Evolutionary conservation across 805 yeast species (phyloP).

Genomic region (Naumovozyma baii): DNA sequence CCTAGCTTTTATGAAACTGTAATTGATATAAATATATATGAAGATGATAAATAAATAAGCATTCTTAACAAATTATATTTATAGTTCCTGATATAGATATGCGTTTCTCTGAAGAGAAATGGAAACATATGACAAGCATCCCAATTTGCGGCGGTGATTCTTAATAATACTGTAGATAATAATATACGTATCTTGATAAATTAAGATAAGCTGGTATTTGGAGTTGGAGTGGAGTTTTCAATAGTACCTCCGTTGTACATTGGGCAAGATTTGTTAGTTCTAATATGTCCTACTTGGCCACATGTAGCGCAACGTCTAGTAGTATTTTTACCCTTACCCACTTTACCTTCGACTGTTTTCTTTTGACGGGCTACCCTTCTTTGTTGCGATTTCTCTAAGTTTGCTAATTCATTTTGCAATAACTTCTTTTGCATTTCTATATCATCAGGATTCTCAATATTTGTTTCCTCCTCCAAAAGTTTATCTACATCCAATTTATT

Average conservation of each 20-base stretch:
- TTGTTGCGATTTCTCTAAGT: constrained; percentile 67
- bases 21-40: too few species aligned
- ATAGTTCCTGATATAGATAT: too few species aligned
- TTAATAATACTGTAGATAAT: too few species aligned
- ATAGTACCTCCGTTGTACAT: constrained; percentile 46
- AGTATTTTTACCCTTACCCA: constrained; percentile 29
- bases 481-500: constrained; percentile 55
- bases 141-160: too few species aligned
- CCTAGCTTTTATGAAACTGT: too few species aligned
- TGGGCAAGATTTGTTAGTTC: constrained; percentile 85
- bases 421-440: constrained; percentile 68
- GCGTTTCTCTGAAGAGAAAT: too few species aligned
- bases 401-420: constrained; percentile 74
- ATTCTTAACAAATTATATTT: too few species aligned
- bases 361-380: constrained; percentile 49
- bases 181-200: too few species aligned
- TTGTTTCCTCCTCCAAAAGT: constrained; percentile 23
- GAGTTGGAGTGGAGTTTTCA: constrained; percentile 3
- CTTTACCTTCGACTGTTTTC: constrained; percentile 18
- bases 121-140: too few species aligned
- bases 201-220: too few species aligned
- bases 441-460: constrained; percentile 63
- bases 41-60: too few species aligned
- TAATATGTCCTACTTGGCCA: constrained; percentile 90
- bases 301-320: constrained; percentile 88